Percentiles rank a stretch among this genome's conserved stretches.
Evolutionary conservation across 495 filamentous ascomycete species (phyloP).

Genomic region (Niebla homalea): DNA sequence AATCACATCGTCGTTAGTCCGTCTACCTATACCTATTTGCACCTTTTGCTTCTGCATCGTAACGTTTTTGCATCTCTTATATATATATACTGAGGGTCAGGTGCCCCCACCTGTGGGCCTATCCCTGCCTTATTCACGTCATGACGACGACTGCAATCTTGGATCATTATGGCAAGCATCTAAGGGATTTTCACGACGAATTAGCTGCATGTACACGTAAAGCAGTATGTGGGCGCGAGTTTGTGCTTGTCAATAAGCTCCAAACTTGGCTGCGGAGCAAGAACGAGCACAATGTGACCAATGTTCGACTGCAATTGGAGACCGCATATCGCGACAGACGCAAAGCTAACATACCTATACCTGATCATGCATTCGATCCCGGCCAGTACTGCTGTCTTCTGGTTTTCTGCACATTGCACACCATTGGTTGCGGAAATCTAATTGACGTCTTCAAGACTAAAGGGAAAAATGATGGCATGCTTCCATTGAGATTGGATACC

Average conservation of each 20-base stretch:
- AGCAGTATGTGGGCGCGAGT: conserved; percentile 4
- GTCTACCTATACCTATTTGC: neutral
- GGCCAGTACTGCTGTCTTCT: conserved; percentile 15
- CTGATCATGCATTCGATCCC: neutral
- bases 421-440: conserved; percentile 17
- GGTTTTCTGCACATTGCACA: conserved; percentile 24
- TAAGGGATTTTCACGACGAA: neutral
- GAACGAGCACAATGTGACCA: too few species aligned
- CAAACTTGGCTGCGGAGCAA: conserved; percentile 7
- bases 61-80: neutral
- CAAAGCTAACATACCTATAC: neutral
- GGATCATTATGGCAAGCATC: neutral
- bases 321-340: neutral
- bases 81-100: neutral
- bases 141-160: neutral
- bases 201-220: neutral
- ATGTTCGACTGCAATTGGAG: too few species aligned
- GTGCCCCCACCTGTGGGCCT: neutral
- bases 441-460: conserved; percentile 17
- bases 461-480: conserved; percentile 10
- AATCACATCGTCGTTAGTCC: neutral
- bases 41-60: neutral
- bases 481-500: neutral
- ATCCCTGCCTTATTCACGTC: neutral
- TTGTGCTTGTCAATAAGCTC: conserved; percentile 5